Base-by-base conservation (phyloP, 106 monocot species). In the Apostasia ramifera region DNA sequence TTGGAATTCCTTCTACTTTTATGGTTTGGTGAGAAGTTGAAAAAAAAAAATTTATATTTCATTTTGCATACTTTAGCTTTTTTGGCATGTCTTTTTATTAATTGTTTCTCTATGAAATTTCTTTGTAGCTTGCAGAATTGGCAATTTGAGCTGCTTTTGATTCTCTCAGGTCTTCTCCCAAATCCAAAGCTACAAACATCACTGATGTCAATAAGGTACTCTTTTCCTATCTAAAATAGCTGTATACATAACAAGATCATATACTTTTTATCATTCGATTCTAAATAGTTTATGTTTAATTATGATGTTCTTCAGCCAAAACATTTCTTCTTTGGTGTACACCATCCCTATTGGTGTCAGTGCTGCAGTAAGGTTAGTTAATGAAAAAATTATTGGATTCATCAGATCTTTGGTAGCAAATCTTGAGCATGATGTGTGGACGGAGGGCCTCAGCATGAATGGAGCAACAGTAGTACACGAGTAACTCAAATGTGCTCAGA, bases 261-360 rank as follows among this genome's bases (percentile, higher is more conserved):
- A 12, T 15, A 7, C 8, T 7, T 4, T 14, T 58, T 15, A 11
- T 11, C 8, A 4, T 64, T 3, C 1, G 3, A 40, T 11, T 61
- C 5, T 38, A 61, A 61, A 8, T 61, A 61, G 2, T 40, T 63
- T 26, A 44, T 0, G 2, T 15, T 11, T 11, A 15, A 4, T 4
- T 64, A 6, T 37, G 11, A 26, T 26, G 43, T 44, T 62, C 61
- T 37, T 46, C 92, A 92, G 92, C 71, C 85, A 88, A 8, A 92
- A 83, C 55, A 92, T 88, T 52, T 83, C 85, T 88, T 83, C 88
- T 85, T 70, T 92, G 71, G 81, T 88, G 8, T 92, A 88, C 69
- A 92, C 83, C 83, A 77, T 88, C 41, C 92, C 92, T 43, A 85
- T 75, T 70, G 88, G 88, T 59, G 79, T 92, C 53, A 78, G 92